Conservation (phyloP, 192 early-diverging fungal species). For the Rhizophagus prolifer region DNA sequence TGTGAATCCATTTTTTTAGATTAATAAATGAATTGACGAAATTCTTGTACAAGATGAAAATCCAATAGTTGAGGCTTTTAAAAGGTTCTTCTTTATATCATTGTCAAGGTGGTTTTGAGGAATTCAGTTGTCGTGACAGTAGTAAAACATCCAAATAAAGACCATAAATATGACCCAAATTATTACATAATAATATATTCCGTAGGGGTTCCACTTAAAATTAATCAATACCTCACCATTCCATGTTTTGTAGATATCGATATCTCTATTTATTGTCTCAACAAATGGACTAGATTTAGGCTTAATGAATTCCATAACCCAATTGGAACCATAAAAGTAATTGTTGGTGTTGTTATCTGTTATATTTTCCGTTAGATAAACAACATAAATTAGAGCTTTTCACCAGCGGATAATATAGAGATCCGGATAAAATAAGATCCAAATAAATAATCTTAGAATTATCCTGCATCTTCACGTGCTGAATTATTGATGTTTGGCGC, state of each 20-base stretch:
- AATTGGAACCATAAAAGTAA: background rate
- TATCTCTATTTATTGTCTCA: background rate
- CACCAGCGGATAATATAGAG: too few species aligned
- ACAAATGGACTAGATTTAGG: slow-evolving; percentile 1
- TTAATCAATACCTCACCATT: slow-evolving; percentile 1
- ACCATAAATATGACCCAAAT: background rate
- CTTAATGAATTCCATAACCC: background rate
- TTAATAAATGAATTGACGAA: background rate
- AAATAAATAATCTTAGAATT: too few species aligned
- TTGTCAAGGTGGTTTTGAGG: background rate
- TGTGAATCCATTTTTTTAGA: background rate
- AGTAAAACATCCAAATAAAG: background rate
- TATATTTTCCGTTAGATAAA: too few species aligned
- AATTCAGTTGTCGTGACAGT: background rate
- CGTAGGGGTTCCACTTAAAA: slow-evolving; percentile 12
- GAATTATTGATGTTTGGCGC: too few species aligned
- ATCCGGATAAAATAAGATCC: too few species aligned
- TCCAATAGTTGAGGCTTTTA: background rate
- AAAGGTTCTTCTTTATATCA: background rate
- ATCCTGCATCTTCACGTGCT: too few species aligned
- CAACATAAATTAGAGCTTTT: too few species aligned
- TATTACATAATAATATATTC: background rate
- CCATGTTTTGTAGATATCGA: slow-evolving; percentile 4
- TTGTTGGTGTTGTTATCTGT: too few species aligned
- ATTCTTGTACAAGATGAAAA: background rate